Percentiles rank a stretch among this genome's conserved stretches.
These are phyloP conservation scores for Ophiognomonia clavigignenti-juglandacearum DNA, from an alignment of 2,329 filamentous ascomycete genomes.

Conservation along the genomic window DNA sequence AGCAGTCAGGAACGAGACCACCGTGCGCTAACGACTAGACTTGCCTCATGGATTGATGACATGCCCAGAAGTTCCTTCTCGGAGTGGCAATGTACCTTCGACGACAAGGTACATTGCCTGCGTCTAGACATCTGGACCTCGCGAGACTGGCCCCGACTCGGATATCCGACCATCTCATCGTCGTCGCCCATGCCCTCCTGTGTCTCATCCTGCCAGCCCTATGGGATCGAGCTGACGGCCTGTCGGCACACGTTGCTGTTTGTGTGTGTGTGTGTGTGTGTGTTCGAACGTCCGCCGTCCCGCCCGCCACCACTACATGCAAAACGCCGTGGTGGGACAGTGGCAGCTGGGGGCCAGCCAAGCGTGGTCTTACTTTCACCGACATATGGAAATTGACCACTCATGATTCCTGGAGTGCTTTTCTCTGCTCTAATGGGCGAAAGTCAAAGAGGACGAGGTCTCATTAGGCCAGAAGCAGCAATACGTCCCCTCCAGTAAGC, in stretches of 20 bases:
- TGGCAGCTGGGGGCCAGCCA: neutral
- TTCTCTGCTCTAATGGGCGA: neutral
- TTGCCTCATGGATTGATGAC: no score
- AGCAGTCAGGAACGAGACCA: neutral
- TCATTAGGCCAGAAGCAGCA: neutral
- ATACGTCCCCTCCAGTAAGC: neutral
- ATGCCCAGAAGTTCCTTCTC: no score
- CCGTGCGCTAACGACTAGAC: no score
- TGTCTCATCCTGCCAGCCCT: constrained; percentile 6
- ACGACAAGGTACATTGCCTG: no score
- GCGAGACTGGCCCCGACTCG: neutral
- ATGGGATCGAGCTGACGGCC: neutral
- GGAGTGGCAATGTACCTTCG: no score
- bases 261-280: no score
- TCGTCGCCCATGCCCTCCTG: neutral
- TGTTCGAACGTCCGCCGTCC: no score
- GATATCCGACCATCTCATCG: neutral
- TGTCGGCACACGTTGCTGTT: neutral
- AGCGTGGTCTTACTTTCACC: neutral
- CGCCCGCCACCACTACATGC: neutral
- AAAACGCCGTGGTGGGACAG: neutral
- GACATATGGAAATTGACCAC: neutral
- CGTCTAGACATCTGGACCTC: neutral
- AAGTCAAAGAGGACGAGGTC: neutral
- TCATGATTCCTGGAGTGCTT: neutral